Conservation (phyloP, 352 stramenopile genomes). For the Elongisporangium prolatum region DNA sequence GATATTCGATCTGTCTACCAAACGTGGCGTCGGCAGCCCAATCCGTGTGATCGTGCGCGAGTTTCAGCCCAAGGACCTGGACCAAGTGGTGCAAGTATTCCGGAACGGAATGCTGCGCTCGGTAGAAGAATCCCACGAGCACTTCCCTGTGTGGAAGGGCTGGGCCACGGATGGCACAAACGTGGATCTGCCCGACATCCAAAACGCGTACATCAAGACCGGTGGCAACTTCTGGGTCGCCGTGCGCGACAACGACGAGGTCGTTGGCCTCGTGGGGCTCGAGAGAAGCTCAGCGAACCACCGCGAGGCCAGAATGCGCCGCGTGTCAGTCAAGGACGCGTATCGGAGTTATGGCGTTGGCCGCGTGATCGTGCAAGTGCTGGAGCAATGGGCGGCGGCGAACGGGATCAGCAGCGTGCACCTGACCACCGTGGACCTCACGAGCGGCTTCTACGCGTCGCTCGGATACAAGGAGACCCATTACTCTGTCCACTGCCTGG, state of each 20-base stretch:
- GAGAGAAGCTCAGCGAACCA: slow-evolving; percentile 14
- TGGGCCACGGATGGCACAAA: neutral
- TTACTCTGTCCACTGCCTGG: slow-evolving; percentile 10
- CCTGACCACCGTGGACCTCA: slow-evolving; percentile 28
- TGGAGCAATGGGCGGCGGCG: slow-evolving; percentile 31
- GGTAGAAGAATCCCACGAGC: neutral
- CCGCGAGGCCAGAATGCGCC: slow-evolving; percentile 21
- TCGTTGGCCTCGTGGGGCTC: slow-evolving; percentile 26
- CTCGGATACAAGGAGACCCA: slow-evolving; percentile 18
- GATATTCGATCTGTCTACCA: neutral
- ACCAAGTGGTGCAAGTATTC: slow-evolving; percentile 20
- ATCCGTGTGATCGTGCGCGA: slow-evolving; percentile 13
- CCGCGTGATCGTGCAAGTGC: slow-evolving; percentile 20
- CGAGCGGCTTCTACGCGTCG: slow-evolving; percentile 23
- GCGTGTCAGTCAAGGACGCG: slow-evolving; percentile 39
- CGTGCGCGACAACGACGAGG: slow-evolving; percentile 7
- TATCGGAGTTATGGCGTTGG: slow-evolving; percentile 30
- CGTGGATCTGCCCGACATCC: slow-evolving; percentile 20
- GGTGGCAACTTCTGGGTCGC: slow-evolving; percentile 44
- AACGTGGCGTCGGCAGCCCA: neutral
- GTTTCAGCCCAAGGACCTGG: slow-evolving; percentile 16
- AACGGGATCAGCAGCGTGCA: slow-evolving; percentile 22
- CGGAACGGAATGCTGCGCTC: slow-evolving; percentile 16
- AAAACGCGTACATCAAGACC: slow-evolving; percentile 21
- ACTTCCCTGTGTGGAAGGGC: neutral